Base-by-base conservation (phyloP, 441 rosid species). In the Rhodomyrtus psidioides region DNA sequence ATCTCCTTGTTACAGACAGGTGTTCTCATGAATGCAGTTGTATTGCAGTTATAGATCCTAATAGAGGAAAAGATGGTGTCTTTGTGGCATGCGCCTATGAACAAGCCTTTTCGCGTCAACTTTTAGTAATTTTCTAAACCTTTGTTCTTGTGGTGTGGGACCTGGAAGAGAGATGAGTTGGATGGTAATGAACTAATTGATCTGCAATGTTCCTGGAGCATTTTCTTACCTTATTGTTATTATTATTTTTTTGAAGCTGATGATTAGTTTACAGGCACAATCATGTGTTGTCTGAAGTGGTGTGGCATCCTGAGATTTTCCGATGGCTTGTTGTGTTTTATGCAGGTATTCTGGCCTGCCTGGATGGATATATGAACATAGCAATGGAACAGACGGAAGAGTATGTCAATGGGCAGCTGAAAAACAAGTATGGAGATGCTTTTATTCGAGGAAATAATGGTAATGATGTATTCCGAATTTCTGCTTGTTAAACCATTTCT, bases 321-420 rank as follows among this genome's bases (percentile, higher is more conserved):
- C 30, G 76, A 30, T 5, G 7, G 1, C 0, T 65, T 65, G 76
- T 0, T 30, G 1, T 15, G 2, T 9, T 65, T 1, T 9, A 8
- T 65, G 76, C 26, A 34, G 76, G 76, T 19, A 65, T 65, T 34
- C 91, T 97, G 83, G 95, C 99, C 26, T 96, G 99, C 87, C 93
- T 96, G 34, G 99, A 97, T 90, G 99, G 99, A 46, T 95, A 95
- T 85, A 96, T 96, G 98, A 96, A 95, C 84, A 96, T 96, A 82
- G 98, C 99, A 9, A 97, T 97, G 99, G 99, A 95, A 86, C 97
- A 96, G 88, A 96, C 96, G 0, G 98, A 95, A 83, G 98, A 95
- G 87, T 93, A 95, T 9, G 96, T 95, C 17, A 94, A 95, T 65
- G 97, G 97, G 7, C 99, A 95, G 90, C 89, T 96, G 53, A 96